Evolutionary conservation across 352 stramenopile species (phyloP), one percentile per base, ranked within the genome.

Genomic region (Pythium insidiosum): DNA sequence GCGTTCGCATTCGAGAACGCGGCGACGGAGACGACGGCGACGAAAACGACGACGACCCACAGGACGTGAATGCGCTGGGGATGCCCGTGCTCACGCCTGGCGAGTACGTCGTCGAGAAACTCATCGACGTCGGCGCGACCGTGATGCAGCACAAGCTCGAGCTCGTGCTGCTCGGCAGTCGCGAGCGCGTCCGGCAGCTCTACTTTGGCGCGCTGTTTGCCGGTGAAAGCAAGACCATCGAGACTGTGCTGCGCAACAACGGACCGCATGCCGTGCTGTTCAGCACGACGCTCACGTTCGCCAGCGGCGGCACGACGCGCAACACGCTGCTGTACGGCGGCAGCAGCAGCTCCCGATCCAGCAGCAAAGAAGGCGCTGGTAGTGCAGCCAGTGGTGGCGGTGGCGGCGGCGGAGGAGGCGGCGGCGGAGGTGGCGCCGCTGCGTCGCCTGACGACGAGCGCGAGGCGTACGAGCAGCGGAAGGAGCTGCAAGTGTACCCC

Each of bases 71-170:
- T 15, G 28, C 9, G 9, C 28, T 33, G 9, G 28, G 28, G 15
- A 9, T 33, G 9, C 28, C 9, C 3, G 40, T 55, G 4, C 28
- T 61, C 19, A 9, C 39, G 45, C 51, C 51, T 0, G 38, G 44
- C 10, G 52, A 55, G 19, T 70, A 56, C 23, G 39, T 55, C 6
- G 49, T 54, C 5, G 71, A 90, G 41, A 84, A 78, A 42, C 53
- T 94, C 7, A 43, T 97, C 6, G 88, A 97, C 33, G 60, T 97
- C 3, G 68, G 53, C 10, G 85, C 78, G 1, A 73, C 33, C 13
- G 57, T 96, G 13, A 75, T 97, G 3, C 73, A 92, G 39, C 89
- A 96, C 48, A 90, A 60, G 6, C 67, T 96, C 0, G 84, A 96
- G 50, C 40, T 97, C 4, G 50, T 96, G 6, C 58, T 75, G 5